phyloP scores from a whole-genome alignment of 192 early-diverging fungal species.

The Podila horticola region DNA sequence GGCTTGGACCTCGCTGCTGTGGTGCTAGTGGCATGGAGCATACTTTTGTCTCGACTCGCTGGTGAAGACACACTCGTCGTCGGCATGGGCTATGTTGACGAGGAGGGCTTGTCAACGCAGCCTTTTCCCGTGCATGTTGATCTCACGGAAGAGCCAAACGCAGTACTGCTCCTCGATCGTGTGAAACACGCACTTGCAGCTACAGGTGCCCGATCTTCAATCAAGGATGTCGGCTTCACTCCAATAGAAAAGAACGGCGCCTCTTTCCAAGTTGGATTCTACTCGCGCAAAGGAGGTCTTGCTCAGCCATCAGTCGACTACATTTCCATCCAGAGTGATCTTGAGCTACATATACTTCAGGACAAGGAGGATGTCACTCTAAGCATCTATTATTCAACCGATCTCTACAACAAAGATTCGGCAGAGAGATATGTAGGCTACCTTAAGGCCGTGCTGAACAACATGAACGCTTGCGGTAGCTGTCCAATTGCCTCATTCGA shows the following conservation, averaged over 20 bases:
- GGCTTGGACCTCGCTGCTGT: not conserved
- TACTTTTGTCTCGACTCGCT: not conserved
- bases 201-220: not conserved
- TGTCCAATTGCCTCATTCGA: too few relatives aligned
- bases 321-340: constrained; percentile 1
- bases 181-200: not conserved
- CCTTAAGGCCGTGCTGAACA: not conserved
- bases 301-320: not conserved
- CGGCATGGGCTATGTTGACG: constrained; percentile 6
- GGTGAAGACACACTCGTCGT: not conserved
- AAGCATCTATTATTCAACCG: not conserved
- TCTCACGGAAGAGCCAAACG: not conserved
- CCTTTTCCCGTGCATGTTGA: not conserved
- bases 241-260: not conserved
- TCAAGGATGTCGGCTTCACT: not conserved
- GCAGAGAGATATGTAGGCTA: constrained; percentile 2
- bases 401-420: not conserved
- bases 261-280: not conserved
- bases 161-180: not conserved
- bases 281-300: constrained; percentile 3
- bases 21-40: not conserved
- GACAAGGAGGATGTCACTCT: constrained; percentile 2
- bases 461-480: not conserved
- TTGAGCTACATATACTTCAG: not conserved
- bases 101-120: not conserved